A percentile compares a stretch with the other conserved stretches of the same genome.
Evolutionary conservation across 257 asterid species (phyloP).

Genomic region (Fraxinus anomala): DNA sequence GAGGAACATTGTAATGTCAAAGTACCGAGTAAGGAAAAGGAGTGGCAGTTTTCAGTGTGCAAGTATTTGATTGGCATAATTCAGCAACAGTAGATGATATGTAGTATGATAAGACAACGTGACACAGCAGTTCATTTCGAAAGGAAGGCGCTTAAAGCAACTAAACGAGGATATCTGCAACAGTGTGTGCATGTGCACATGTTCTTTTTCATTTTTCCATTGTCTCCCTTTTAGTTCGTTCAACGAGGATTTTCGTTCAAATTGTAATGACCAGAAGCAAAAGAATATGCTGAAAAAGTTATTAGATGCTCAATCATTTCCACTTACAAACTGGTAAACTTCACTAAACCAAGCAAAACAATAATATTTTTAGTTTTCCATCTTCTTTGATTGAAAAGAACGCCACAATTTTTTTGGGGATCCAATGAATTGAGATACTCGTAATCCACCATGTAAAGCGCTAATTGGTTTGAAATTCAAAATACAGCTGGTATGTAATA

Average conservation of each 20-base stretch:
- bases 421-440: background rate
- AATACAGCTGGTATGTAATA: background rate
- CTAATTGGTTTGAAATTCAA: background rate
- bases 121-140: background rate
- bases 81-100: conserved; percentile 12
- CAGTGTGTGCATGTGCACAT: background rate
- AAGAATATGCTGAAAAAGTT: conserved; percentile 5
- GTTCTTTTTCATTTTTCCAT: background rate
- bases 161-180: conserved; percentile 1
- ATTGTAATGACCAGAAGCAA: conserved; percentile 8
- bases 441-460: background rate
- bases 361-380: background rate
- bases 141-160: conserved; percentile 12
- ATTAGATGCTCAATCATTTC: conserved; percentile 12
- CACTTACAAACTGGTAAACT: background rate
- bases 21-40: conserved; percentile 10
- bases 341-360: conserved; percentile 18
- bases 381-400: conserved; percentile 2
- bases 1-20: conserved; percentile 14
- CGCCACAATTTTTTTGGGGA: background rate
- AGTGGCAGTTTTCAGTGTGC: conserved; percentile 25
- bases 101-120: background rate
- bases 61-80: conserved; percentile 6
- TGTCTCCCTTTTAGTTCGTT: background rate
- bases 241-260: conserved; percentile 14